Evolutionary conservation across 106 monocot genomes (phyloP).

Genomic region (Vanilla planifolia): DNA sequence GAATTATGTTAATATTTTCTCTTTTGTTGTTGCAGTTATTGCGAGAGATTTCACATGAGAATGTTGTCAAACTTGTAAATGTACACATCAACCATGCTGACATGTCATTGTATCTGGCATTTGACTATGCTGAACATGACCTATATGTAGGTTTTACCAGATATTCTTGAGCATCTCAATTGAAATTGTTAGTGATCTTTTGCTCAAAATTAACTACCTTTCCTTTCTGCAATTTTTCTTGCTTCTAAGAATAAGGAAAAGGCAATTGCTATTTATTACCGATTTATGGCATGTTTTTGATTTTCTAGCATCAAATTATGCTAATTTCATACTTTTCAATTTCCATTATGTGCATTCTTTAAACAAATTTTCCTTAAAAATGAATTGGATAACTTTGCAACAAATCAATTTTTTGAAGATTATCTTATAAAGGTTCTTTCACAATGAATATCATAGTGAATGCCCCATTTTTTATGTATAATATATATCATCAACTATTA

Average conservation of each 20-base stretch:
- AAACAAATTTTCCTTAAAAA: too few relatives aligned
- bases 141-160: constrained; percentile 60
- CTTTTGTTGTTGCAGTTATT: constrained; percentile 52
- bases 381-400: too few relatives aligned
- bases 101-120: constrained; percentile 98
- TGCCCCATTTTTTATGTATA: too few relatives aligned
- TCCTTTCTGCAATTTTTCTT: background rate
- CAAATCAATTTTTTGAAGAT: too few relatives aligned
- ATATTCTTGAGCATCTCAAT: background rate
- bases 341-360: background rate
- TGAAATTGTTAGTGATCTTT: background rate
- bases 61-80: constrained; percentile 96
- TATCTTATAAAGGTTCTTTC: too few relatives aligned
- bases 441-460: too few relatives aligned
- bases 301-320: background rate
- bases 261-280: constrained; percentile 2
- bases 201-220: background rate
- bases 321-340: background rate
- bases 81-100: constrained; percentile 97
- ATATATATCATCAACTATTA: too few relatives aligned
- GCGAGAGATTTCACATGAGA: constrained; percentile 91
- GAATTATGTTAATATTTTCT: background rate
- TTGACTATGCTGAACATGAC: constrained; percentile 98
- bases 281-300: background rate
- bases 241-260: background rate